A percentile compares a stretch with the other conserved stretches of the same genome.
phyloP scores from a whole-genome alignment of 768 basidiomycete species.

The Suillus luteus region DNA sequence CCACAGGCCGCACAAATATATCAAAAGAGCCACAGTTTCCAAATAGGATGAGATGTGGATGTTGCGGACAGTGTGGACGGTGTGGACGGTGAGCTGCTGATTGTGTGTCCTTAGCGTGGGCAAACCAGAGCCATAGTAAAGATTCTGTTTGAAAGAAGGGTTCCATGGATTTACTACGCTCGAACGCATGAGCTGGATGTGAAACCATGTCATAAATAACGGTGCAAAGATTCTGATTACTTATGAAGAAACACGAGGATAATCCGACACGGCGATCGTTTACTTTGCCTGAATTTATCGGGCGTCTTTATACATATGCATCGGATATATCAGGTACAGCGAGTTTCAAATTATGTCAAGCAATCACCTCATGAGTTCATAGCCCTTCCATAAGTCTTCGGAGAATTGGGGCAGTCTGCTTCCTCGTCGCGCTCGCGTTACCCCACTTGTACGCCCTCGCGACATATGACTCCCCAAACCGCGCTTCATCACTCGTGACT shows the following conservation, averaged over 20 bases:
- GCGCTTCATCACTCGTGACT: constrained; percentile 15
- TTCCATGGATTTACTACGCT: neutral
- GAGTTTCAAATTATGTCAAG: neutral
- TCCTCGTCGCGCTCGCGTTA: constrained; percentile 63
- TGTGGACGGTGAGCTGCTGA: too few species aligned
- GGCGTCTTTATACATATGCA: neutral
- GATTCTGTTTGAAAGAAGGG: too few species aligned
- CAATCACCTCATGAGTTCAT: neutral
- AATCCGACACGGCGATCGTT: neutral
- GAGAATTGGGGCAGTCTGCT: constrained; percentile 38
- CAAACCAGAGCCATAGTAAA: too few species aligned
- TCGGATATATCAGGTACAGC: neutral
- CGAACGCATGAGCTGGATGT: neutral
- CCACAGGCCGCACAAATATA: too few species aligned
- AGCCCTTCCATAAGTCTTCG: constrained; percentile 52
- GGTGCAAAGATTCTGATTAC: neutral
- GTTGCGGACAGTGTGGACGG: too few species aligned
- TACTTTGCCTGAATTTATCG: neutral
- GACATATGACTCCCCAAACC: constrained; percentile 27
- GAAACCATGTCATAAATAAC: neutral
- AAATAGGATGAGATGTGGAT: too few species aligned
- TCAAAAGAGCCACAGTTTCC: too few species aligned
- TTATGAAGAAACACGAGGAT: neutral
- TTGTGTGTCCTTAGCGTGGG: too few species aligned
- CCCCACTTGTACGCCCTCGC: constrained; percentile 65